Base-by-base conservation (phyloP, 306 rosid species). In the Vigna radiata region DNA sequence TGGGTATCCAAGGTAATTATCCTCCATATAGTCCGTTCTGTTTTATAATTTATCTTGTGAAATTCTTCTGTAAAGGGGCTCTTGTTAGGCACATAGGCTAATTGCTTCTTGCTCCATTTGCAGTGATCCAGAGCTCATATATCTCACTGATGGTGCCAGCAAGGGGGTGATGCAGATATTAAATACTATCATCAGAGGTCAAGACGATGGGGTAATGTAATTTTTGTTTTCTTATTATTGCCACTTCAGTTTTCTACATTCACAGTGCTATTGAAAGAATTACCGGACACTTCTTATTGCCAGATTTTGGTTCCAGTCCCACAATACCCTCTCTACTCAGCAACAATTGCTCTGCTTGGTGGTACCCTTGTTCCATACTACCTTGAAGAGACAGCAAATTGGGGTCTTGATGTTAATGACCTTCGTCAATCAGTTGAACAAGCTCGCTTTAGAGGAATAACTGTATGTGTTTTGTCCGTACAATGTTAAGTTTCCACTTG, bases 231-330 rank as follows among this genome's bases (percentile, higher is more conserved):
- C 59, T 47, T 63, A 11, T 27, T 63, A 11, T 39, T 10, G 0
- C 4, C 46, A 17, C 25, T 76, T 56, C 66, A 55, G 46, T 63
- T 82, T 33, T 39, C 1, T 55, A n/a, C 54, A 54, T 47, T 79
- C 56, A 65, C 16, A 31, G 48, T 73, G 50, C 72, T 72, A 43
- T 61, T 80, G 19, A 69, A 80, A 72, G 76, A 21, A 76, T 31
- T 53, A 23, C 58, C 52, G 33, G 36, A 77, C 72, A 77, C 75
- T 73, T 56, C 64, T 71, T 79, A 41, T 75, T 80, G 53, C 68
- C 82, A 96, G 99, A 49, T 96, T 88, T 86, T 96, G 98, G 99
- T 96, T 84, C 99, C 99, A 47, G 99, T 96, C 52, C 99, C 99
- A 47, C 99, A 96, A 59, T 96, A 96, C 88, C 99, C 99, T 7